phyloP scores from a whole-genome alignment of 2,329 filamentous ascomycete species.

The Fusarium kyushuense region DNA sequence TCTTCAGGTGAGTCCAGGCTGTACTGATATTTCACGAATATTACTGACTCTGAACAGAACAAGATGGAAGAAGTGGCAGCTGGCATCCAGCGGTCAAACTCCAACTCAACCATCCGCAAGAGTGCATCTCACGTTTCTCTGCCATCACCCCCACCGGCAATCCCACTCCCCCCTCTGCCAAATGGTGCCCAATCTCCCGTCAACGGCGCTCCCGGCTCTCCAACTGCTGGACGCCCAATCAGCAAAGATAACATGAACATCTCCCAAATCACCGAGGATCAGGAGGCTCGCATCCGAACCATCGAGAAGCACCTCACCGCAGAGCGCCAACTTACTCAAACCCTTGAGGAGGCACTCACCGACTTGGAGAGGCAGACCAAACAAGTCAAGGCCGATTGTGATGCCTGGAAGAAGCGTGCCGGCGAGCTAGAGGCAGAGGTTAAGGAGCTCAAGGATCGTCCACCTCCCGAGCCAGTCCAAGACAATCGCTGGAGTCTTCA shows the following conservation, averaged over 20 bases:
- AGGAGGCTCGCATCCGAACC: constrained; percentile 92
- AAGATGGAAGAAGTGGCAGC: constrained; percentile 68
- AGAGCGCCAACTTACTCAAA: constrained; percentile 95
- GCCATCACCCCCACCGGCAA: constrained; percentile 93
- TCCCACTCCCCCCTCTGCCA: constrained; percentile 93
- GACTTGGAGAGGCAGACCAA: constrained; percentile 93
- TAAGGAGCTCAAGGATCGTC: constrained; percentile 70
- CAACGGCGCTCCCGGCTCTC: constrained; percentile 59
- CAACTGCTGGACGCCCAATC: constrained; percentile 73
- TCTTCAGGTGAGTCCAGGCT: constrained; percentile 75
- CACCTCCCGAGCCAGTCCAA: constrained; percentile 59
- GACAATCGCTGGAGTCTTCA: constrained; percentile 79
- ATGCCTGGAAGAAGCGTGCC: constrained; percentile 90
- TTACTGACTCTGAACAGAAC: constrained; percentile 59
- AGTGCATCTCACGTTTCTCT: constrained; percentile 84
- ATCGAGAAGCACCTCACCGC: constrained; percentile 97
- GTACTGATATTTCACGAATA: neutral
- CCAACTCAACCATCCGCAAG: constrained; percentile 82
- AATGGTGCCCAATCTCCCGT: constrained; percentile 65
- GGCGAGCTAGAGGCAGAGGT: constrained; percentile 78
- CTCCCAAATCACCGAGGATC: constrained; percentile 89
- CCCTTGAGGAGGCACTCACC: constrained; percentile 93
- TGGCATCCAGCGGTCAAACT: constrained; percentile 69
- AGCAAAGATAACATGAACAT: constrained; percentile 80
- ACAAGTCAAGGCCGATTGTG: constrained; percentile 90